These are phyloP conservation scores for Termitomyces sp. DNA, from an alignment of 768 basidiomycete species.

Conservation along the genomic window DNA sequence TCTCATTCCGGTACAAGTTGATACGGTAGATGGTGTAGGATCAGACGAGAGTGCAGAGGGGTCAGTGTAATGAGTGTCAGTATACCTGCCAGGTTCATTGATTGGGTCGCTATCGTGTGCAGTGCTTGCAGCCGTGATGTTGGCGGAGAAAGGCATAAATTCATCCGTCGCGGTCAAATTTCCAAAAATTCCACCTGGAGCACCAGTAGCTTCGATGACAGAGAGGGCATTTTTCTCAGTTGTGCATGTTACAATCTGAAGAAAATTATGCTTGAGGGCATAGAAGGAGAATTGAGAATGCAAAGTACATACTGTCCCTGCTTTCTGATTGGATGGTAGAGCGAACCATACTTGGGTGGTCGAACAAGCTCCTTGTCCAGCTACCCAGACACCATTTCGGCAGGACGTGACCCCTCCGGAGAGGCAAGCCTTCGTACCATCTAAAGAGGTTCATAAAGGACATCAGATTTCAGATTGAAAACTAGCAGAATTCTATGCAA, in stretches of 20 bases:
- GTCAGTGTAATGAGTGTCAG: background rate
- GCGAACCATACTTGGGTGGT: constrained; percentile 42
- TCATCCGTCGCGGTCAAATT: constrained; percentile 2
- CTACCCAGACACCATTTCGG: constrained; percentile 32
- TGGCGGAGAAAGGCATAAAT: constrained; percentile 3
- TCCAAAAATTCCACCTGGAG: constrained; percentile 32
- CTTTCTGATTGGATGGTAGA: constrained; percentile 34
- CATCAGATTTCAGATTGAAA: no score
- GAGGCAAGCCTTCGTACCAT: constrained; percentile 41
- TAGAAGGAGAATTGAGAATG: background rate
- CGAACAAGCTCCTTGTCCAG: constrained; percentile 26
- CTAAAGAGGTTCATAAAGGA: constrained; percentile 16
- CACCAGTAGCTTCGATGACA: constrained; percentile 41
- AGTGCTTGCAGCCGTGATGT: constrained; percentile 4
- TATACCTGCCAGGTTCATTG: background rate
- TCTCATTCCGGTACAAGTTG: background rate
- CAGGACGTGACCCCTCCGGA: constrained; percentile 33
- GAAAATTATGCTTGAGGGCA: background rate
- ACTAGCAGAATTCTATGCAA: background rate
- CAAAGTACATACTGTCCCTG: constrained; percentile 37
- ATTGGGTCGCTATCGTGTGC: background rate
- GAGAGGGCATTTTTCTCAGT: constrained; percentile 40
- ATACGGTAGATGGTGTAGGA: background rate
- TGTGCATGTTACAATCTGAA: constrained; percentile 47
- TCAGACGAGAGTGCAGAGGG: background rate